phyloP scores from a whole-genome alignment of 495 filamentous ascomycete species.

The Coniosporium apollinis region DNA sequence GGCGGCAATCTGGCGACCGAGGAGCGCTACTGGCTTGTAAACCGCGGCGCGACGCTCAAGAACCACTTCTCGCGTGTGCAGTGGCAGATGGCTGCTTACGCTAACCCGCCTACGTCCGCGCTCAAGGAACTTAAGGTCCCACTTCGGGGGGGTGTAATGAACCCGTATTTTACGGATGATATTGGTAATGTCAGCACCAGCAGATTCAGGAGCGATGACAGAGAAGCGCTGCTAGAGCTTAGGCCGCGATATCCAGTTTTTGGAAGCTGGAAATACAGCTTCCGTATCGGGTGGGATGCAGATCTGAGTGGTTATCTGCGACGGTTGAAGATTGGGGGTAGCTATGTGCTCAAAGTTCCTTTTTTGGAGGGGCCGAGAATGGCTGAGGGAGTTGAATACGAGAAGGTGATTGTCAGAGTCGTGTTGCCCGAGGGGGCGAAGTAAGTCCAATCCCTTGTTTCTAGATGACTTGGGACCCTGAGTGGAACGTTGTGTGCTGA shows the following conservation, averaged over 20 bases:
- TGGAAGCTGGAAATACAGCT: slow-evolving; percentile 94
- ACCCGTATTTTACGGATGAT: slow-evolving; percentile 90
- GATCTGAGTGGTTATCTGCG: slow-evolving; percentile 61
- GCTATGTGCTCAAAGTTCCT: slow-evolving; percentile 82
- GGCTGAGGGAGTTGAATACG: slow-evolving; percentile 70
- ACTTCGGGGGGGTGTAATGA: slow-evolving; percentile 54
- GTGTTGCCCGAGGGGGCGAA: slow-evolving; percentile 82
- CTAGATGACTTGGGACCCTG: too few relatives aligned
- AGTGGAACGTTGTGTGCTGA: too few relatives aligned
- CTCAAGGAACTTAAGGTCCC: slow-evolving; percentile 70
- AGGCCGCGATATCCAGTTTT: slow-evolving; percentile 88
- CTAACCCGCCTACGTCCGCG: slow-evolving; percentile 55
- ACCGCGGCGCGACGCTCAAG: slow-evolving; percentile 68
- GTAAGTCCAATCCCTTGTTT: slow-evolving; percentile 40
- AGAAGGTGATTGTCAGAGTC: slow-evolving; percentile 60
- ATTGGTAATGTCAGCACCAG: slow-evolving; percentile 96
- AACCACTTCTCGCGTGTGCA: slow-evolving; percentile 75
- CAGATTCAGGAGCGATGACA: slow-evolving; percentile 59
- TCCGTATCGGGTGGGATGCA: slow-evolving; percentile 87
- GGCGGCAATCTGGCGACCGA: slow-evolving; percentile 90
- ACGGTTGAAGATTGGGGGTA: slow-evolving; percentile 36
- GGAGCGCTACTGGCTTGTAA: slow-evolving; percentile 79
- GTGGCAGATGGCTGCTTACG: slow-evolving; percentile 62
- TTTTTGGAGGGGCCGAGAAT: slow-evolving; percentile 85
- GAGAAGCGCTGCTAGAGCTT: slow-evolving; percentile 71